Evolutionary conservation across 495 filamentous ascomycete species (phyloP), one percentile per base, ranked within the genome.

Genomic region (Letharia columbiana): DNA sequence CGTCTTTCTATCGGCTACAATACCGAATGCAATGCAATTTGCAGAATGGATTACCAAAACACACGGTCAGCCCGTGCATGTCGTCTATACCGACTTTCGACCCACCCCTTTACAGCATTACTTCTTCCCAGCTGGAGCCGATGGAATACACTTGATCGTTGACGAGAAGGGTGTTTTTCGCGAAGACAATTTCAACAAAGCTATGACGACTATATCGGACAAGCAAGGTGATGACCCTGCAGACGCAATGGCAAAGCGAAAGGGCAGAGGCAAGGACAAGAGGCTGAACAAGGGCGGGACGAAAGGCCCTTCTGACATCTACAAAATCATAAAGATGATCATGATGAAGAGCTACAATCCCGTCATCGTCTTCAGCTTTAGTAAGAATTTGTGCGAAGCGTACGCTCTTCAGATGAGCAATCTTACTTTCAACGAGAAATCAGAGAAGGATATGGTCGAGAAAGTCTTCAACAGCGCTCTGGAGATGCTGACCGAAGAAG

Each of bases 311-410:
- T 87, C 85, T 5, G 94, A 98, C 75, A 96, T 98, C 64, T 92
- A 90, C 78, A 96, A 96, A 79, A 94, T 98, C 68, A 90, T 98
- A 60, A 90, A 88, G 73, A 98, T 98, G 95, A 96, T 97, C 69
- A 96, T 98, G 89, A 80, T 90, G 74, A 94, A 91, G 77, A 92
- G 87, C 70, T 91, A 91, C 75, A 96, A 98, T 71, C 94, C 94
- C 1, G 95, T 98, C 70, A 98, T 98, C 71, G 92, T 98, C 50
- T 98, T 98, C 83, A 96, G 90, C 74, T 98, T 98, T 81, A 96
- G 91, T 81, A 98, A 98, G 80, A 84, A 94, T 61, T 91, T 96
- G 66, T 96, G 92, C 74, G 94, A 98, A 77, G 81, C 82, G 58
- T 84, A 89, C 72, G 94, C 94, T 28, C 77, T 98, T 52, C 82